These are phyloP conservation scores for Ophiognomonia clavigignenti-juglandacearum DNA, from an alignment of 2,329 filamentous ascomycete genomes.

Conservation along the genomic window DNA sequence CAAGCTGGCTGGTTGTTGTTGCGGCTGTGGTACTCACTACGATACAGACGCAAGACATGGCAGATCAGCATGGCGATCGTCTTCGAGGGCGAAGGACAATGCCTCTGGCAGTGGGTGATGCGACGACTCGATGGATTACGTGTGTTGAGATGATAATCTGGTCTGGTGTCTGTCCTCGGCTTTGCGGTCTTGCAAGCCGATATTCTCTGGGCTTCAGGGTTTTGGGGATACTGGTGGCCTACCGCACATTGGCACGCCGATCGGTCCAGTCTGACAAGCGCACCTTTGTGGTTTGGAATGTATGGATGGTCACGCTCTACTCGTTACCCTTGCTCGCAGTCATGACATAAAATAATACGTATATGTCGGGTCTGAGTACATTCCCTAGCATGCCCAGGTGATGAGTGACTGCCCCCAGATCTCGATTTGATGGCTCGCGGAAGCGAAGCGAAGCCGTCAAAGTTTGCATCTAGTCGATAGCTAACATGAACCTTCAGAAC, in stretches of 20 bases:
- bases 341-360: too few species aligned
- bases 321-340: not conserved
- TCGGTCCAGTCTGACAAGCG: slow-evolving; percentile 15
- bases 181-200: not conserved
- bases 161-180: not conserved
- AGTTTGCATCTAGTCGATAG: too few species aligned
- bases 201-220: too few species aligned
- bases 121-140: not conserved
- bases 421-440: too few species aligned
- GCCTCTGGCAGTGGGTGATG: slow-evolving; percentile 16
- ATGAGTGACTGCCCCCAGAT: too few species aligned
- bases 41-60: slow-evolving; percentile 23
- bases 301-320: slow-evolving; percentile 19
- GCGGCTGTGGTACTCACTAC: slow-evolving; percentile 18
- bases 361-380: too few species aligned
- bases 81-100: slow-evolving; percentile 17
- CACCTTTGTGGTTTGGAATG: slow-evolving; percentile 22
- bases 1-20: slow-evolving; percentile 18
- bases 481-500: too few species aligned
- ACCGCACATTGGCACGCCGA: slow-evolving; percentile 13
- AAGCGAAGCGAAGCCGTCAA: too few species aligned
- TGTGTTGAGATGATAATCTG: not conserved
- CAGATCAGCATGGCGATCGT: slow-evolving; percentile 22
- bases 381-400: too few species aligned
- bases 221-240: not conserved